These are phyloP conservation scores for Stagonosporopsis chrysanthemi DNA, from an alignment of 2,329 filamentous ascomycete species.

Conservation along the genomic window DNA sequence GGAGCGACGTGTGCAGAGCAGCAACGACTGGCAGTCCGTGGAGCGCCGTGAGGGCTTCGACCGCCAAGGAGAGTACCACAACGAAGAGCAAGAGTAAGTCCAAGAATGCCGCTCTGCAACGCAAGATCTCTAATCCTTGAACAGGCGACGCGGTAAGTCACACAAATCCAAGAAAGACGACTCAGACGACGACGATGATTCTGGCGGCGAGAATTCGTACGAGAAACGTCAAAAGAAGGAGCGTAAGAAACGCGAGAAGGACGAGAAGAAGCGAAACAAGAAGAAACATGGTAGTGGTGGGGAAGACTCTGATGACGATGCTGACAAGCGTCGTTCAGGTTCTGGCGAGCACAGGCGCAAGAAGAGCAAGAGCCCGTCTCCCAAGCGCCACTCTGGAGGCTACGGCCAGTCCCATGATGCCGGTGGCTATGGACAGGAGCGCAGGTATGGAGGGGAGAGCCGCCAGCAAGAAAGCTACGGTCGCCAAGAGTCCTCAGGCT, in stretches of 20 bases:
- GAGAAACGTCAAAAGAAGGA: conserved; percentile 23
- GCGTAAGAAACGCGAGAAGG: conserved; percentile 30
- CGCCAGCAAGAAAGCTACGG: conserved; percentile 17
- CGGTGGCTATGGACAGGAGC: conserved; percentile 29
- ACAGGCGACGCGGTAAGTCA: conserved; percentile 47
- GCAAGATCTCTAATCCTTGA: conserved; percentile 19
- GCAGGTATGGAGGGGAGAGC: conserved; percentile 30
- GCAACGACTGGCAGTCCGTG: conserved; percentile 50
- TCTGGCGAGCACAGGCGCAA: conserved; percentile 26
- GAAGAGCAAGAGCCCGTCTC: conserved; percentile 27
- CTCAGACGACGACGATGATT: conserved; percentile 48
- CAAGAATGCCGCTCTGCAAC: neutral
- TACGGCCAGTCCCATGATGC: conserved; percentile 20
- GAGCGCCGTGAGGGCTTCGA: conserved; percentile 48
- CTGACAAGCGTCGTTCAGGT: conserved; percentile 34
- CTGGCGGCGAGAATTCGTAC: conserved; percentile 40
- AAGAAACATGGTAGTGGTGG: conserved; percentile 48
- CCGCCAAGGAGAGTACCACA: conserved; percentile 51
- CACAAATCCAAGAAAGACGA: conserved; percentile 49
- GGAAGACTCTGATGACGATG: conserved; percentile 36
- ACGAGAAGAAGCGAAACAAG: conserved; percentile 51
- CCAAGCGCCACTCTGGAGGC: conserved; percentile 30
- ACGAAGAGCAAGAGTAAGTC: conserved; percentile 51
- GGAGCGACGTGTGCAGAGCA: conserved; percentile 60
- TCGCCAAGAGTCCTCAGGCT: conserved; percentile 20